Conservation (phyloP, 768 basidiomycete species). For the Calocera cornea region DNA sequence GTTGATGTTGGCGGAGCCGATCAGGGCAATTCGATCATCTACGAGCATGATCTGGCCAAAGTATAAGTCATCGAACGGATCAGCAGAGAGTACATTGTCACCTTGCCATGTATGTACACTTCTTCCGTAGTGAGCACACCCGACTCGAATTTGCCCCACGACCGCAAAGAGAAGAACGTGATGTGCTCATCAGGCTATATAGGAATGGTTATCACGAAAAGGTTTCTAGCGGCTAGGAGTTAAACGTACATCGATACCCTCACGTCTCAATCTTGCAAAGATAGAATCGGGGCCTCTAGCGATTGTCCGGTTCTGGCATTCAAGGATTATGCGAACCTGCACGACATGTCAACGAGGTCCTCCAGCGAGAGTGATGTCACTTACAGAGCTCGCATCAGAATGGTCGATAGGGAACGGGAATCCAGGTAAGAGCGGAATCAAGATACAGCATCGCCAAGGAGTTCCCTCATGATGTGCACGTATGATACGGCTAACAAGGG, state of each 20-base stretch:
- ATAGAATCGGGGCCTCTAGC: constrained; percentile 83
- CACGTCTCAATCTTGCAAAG: constrained; percentile 67
- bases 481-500: constrained; percentile 79
- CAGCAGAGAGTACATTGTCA: constrained; percentile 16
- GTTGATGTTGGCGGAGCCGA: constrained; percentile 95
- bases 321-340: constrained; percentile 84
- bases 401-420: constrained; percentile 90
- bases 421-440: constrained; percentile 85
- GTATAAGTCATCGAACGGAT: background rate
- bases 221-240: background rate
- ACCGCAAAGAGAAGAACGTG: constrained; percentile 75
- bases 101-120: constrained; percentile 85
- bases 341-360: background rate
- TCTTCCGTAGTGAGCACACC: constrained; percentile 80
- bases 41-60: constrained; percentile 47
- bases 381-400: constrained; percentile 77
- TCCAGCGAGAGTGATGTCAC: constrained; percentile 20
- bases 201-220: constrained; percentile 1
- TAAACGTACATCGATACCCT: constrained; percentile 68
- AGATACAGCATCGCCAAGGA: constrained; percentile 82
- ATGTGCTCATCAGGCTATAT: constrained; percentile 86
- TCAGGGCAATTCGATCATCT: constrained; percentile 87
- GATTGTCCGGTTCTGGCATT: constrained; percentile 87
- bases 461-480: constrained; percentile 68
- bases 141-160: constrained; percentile 82